Base-by-base conservation (phyloP, 257 asterid species). In the Solanum ossicruentum region DNA sequence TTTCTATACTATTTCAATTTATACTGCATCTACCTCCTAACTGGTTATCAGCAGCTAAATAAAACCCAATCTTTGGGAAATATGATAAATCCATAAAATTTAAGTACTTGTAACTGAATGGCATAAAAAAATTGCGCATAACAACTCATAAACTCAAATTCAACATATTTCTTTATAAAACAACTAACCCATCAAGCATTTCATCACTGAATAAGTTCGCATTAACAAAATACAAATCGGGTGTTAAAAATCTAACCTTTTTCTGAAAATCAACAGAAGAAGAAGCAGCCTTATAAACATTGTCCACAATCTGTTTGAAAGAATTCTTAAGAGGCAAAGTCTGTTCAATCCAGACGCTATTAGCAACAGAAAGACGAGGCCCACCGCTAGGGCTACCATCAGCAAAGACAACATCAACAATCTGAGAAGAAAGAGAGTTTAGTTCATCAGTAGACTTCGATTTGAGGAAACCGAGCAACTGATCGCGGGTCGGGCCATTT, bases 331-430 rank as follows among this genome's bases (percentile, higher is more conserved):
- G 49, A 70, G 86, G 17, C 84, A 88, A 77, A 26, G 91, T 87
- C 85, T 86, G 91, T 41, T 90, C 92, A 56, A 90, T 54, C 92
- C 91, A 90, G 21, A 90, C 86, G 4, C 91, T 89, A 45, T 88
- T 90, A 55, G 87, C 89, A 47, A 86, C 85, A 0, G 89, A 85
- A 84, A 88, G 47, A 0, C 83, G 84, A 3, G 92, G 92, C 7
- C 92, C 92, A 79, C 92, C 91, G 23, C 70, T 73, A 18, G 86
- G 54, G 23, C 86, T 75, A 17, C 92, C 92, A 84, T 88, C 92
- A 65, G 86, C 84, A 26, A 88, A 87, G 6, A 88, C 86, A 11
- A 71, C 39, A 9, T 82, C 52, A 70, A 84, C 88, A 72, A 88
- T 87, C 87, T 86, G 89, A 51, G 91, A 90, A 1, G 88, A 61